Base-by-base conservation (phyloP, 2,329 filamentous ascomycete species). In the Claviceps digitariae region DNA sequence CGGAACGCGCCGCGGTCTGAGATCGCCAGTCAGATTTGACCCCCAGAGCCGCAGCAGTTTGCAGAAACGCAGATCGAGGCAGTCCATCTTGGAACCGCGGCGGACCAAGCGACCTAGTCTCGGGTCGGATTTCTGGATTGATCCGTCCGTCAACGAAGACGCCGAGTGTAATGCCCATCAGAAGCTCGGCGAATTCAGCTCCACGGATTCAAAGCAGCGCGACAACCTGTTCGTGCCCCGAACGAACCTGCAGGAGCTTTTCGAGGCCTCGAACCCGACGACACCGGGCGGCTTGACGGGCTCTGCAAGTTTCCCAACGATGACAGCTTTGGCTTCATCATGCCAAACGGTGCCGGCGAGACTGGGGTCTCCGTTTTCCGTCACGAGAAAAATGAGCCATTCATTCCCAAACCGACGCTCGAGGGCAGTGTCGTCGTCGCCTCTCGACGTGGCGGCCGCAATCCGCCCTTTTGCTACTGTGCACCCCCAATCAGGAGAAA, bases 321-420 rank as follows among this genome's bases (percentile, higher is more conserved):
- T 41, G 53, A 43, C 57, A 8, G 51, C 55, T 13, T 50, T 65
- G 29, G 58, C 65, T 8, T 52, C 56, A 36, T 58, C 56, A 59
- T 48, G 45, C 27, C 66, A 70, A 7, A 61, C 64, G 1, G 64
- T 63, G 2, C 74, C 73, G 43, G 69, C 72, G 15, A 73, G 79
- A 7, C 71, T 84, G 4, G 78, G 81, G 31, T 84, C 81, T 5
- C 81, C 81, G 0, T 83, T 84, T 57, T 68, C 72, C 8, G 71
- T 70, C 36, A 63, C 46, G 29, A 48, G 70, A 10, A 69, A 65
- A 53, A 70, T 74, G 13, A 81, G 76, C 63, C 74, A 79, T 60
- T 83, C 80, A 47, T 81, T 83, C 57, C 81, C 81, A n/a, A 78
- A 77, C 54, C 74, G 81, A 43, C 63, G 76, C 31, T 74, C 72